Percentiles rank a stretch among this genome's conserved stretches.
phyloP scores from a whole-genome alignment of 768 basidiomycete species.

The Phanerodontia chrysosporium region DNA sequence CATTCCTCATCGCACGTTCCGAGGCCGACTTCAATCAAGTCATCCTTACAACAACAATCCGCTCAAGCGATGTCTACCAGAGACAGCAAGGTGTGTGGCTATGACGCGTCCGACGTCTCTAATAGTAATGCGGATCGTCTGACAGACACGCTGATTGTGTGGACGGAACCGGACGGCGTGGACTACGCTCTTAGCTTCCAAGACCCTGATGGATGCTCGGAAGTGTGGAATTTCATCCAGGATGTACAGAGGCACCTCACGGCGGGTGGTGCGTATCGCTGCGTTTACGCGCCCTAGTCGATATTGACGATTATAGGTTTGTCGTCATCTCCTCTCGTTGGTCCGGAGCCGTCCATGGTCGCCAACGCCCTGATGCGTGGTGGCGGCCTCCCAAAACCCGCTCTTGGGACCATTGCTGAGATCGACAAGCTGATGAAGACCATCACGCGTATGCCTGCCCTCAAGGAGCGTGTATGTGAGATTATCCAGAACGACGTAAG shows the following conservation, averaged over 20 bases:
- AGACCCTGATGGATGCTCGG: constrained; percentile 89
- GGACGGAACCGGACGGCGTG: constrained; percentile 93
- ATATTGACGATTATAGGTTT: constrained; percentile 15
- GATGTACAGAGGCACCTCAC: constrained; percentile 84
- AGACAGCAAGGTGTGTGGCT: constrained; percentile 70
- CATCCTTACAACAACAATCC: constrained; percentile 77
- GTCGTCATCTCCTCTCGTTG: constrained; percentile 58
- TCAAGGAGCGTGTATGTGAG: constrained; percentile 86
- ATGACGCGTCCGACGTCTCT: not conserved
- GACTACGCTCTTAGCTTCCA: constrained; percentile 98
- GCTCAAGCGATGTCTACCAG: constrained; percentile 81
- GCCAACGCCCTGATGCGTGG: constrained; percentile 64
- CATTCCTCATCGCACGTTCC: constrained; percentile 77
- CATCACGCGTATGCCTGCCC: constrained; percentile 62
- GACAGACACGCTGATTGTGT: constrained; percentile 94
- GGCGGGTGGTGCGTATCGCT: constrained; percentile 42
- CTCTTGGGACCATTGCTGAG: constrained; percentile 71
- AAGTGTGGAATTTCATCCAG: constrained; percentile 96
- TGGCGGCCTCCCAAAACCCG: constrained; percentile 71
- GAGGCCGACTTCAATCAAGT: constrained; percentile 69
- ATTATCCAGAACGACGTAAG: constrained; percentile 82
- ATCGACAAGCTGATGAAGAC: constrained; percentile 77
- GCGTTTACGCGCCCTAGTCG: not conserved
- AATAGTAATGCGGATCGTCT: constrained; percentile 2
- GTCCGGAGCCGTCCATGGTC: constrained; percentile 54